phyloP scores from a whole-genome alignment of 2,329 filamentous ascomycete species.

The Penicillium sp. region DNA sequence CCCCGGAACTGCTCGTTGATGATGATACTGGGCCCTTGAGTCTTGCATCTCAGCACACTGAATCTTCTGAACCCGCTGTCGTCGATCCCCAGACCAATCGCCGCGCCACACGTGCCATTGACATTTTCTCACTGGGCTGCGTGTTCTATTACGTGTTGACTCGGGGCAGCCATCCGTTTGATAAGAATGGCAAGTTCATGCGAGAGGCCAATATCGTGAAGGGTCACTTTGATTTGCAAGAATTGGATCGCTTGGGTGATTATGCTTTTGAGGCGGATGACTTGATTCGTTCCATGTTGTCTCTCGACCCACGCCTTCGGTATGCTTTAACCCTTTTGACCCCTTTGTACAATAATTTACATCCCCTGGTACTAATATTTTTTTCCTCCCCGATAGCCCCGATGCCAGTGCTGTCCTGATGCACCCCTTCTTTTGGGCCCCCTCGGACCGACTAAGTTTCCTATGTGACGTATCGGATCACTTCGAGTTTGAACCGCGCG shows the following conservation, averaged over 20 bases:
- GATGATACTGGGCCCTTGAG: slow-evolving; percentile 60
- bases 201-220: slow-evolving; percentile 97
- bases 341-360: not conserved
- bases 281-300: slow-evolving; percentile 79
- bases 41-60: slow-evolving; percentile 40
- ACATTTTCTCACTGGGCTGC: slow-evolving; percentile 94
- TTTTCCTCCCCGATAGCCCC: slow-evolving; percentile 48
- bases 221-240: slow-evolving; percentile 71
- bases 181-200: slow-evolving; percentile 92
- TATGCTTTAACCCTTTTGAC: slow-evolving; percentile 28
- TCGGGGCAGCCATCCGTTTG: slow-evolving; percentile 87
- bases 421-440: slow-evolving; percentile 95
- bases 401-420: slow-evolving; percentile 77
- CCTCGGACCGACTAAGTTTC: slow-evolving; percentile 86
- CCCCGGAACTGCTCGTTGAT: slow-evolving; percentile 85
- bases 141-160: slow-evolving; percentile 99
- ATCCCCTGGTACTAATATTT: not conserved
- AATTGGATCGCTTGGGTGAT: slow-evolving; percentile 74
- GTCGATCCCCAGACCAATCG: slow-evolving; percentile 62
- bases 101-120: slow-evolving; percentile 90
- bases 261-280: slow-evolving; percentile 85
- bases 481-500: slow-evolving; percentile 88
- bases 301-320: slow-evolving; percentile 62
- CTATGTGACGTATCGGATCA: slow-evolving; percentile 96
- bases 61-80: slow-evolving; percentile 53